Percentiles rank a stretch among this genome's conserved stretches.
These are phyloP conservation scores for Boletellus emodensis DNA, from an alignment of 768 basidiomycete species.

Conservation along the genomic window DNA sequence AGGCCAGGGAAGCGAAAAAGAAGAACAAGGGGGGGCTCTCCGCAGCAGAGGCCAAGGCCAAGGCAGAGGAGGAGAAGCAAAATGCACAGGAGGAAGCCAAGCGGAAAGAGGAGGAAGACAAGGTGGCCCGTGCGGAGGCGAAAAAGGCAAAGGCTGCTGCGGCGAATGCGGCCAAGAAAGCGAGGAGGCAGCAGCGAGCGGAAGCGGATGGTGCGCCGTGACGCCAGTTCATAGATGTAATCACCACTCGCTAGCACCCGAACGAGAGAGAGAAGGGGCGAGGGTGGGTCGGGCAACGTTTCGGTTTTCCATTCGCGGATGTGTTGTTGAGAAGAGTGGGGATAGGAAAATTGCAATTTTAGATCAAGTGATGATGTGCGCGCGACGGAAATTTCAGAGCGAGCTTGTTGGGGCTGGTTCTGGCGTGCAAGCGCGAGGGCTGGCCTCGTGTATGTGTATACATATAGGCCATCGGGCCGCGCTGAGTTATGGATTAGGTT, in stretches of 20 bases:
- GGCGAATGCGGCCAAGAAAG: constrained; percentile 90
- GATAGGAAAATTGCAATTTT: constrained; percentile 6
- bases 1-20: constrained; percentile 90
- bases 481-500: constrained; percentile 1
- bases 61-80: constrained; percentile 53
- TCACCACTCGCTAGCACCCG: background rate
- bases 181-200: constrained; percentile 60
- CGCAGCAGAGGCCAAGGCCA: constrained; percentile 47
- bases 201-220: constrained; percentile 31
- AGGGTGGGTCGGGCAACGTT: background rate
- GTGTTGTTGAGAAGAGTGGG: constrained; percentile 3
- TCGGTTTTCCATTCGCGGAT: background rate
- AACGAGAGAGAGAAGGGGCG: background rate
- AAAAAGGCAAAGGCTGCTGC: constrained; percentile 84
- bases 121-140: constrained; percentile 65
- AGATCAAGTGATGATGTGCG: background rate
- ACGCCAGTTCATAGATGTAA: background rate
- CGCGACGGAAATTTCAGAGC: background rate
- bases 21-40: constrained; percentile 42
- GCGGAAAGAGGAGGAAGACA: constrained; percentile 82
- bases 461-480: constrained; percentile 5
- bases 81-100: constrained; percentile 70
- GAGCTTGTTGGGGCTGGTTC: constrained; percentile 1
- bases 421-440: constrained; percentile 1
- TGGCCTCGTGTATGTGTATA: constrained; percentile 5